Evolutionary conservation across 371 early-diverging fungal genomes (phyloP), one percentile per base, ranked within the genome.

Genomic region (Mortierella sp.): DNA sequence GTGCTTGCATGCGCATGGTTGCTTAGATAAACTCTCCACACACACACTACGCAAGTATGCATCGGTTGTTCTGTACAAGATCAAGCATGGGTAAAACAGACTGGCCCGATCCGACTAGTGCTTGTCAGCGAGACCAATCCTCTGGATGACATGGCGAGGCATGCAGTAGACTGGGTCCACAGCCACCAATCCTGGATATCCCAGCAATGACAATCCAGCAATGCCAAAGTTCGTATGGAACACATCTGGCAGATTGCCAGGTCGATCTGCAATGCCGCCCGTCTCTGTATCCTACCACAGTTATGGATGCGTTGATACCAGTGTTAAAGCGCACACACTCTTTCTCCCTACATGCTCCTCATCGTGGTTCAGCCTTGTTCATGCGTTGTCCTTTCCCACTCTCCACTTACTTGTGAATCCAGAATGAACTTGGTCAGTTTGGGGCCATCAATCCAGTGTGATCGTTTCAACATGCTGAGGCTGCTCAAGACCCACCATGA

Each of bases 401-500:
- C 3, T 1, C n/a, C 13, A 38, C 61, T 31, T 84, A 90, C 91
- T 83, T 99, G 97, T 13, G 95, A 89, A 0, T 84, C 76, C 18
- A 95, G 79, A 50, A 98, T 96, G 81, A 98, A 99, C 9, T 67
- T 71, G 0, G 80, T 82, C 41, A 99, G 82, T 50, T 88, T 89
- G 3, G 91, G 85, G 27, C 84, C 79, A 64, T 98, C 89, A 57
- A 98, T 95, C 96, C 96, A 96, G 71, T 94, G 87, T 3, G 90
- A 52, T 9, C 91, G 85, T 7, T 87, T 93, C 42, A 99, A 60
- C 23, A 97, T 95, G n/a, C 91, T 81, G 2, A 99, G 82, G 12
- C 96, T 85, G 8, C 98, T 95, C 52, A 96, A 83, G 0, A 95
- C 97, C 99, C 99, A 99, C 97, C 98, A 99, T 19, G 99, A 98